Conservation (phyloP, 2,329 filamentous ascomycete genomes). For the Ophiostoma triangulosporum region DNA sequence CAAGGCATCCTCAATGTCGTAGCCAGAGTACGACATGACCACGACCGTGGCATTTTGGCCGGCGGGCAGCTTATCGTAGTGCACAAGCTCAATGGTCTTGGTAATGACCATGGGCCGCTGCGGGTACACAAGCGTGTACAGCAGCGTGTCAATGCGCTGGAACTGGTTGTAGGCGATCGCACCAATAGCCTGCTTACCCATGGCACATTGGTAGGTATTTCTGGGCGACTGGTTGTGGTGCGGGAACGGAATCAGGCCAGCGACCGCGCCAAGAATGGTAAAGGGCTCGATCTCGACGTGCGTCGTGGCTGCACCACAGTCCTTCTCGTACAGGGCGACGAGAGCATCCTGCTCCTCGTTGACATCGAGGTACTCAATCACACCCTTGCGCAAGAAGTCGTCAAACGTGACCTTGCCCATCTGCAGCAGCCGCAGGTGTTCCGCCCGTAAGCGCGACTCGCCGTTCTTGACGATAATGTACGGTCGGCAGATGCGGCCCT, state of each 20-base stretch:
- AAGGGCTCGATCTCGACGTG: constrained; percentile 98
- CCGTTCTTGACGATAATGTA: constrained; percentile 90
- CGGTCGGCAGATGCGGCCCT: constrained; percentile 89
- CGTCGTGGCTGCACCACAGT: constrained; percentile 72
- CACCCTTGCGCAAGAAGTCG: constrained; percentile 76
- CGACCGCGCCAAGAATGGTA: constrained; percentile 87
- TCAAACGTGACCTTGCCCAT: constrained; percentile 81
- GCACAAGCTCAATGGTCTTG: constrained; percentile 88
- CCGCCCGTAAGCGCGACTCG: constrained; percentile 63
- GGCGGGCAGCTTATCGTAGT: constrained; percentile 93
- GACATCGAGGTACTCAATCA: constrained; percentile 94
- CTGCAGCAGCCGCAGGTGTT: constrained; percentile 69
- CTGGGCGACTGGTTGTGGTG: constrained; percentile 98
- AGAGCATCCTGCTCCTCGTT: constrained; percentile 97
- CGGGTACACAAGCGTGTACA: constrained; percentile 95
- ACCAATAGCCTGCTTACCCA: constrained; percentile 99
- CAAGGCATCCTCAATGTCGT: constrained; percentile 97
- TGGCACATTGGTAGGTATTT: constrained; percentile 98
- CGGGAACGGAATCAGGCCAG: constrained; percentile 91
- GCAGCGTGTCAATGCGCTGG: constrained; percentile 85
- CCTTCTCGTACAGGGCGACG: constrained; percentile 77
- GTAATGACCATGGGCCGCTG: constrained; percentile 97
- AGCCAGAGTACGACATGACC: constrained; percentile 98
- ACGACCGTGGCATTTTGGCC: constrained; percentile 96
- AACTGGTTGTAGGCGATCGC: constrained; percentile 98